Conservation (phyloP, 495 filamentous ascomycete genomes). For the Bombardia bombarda region DNA sequence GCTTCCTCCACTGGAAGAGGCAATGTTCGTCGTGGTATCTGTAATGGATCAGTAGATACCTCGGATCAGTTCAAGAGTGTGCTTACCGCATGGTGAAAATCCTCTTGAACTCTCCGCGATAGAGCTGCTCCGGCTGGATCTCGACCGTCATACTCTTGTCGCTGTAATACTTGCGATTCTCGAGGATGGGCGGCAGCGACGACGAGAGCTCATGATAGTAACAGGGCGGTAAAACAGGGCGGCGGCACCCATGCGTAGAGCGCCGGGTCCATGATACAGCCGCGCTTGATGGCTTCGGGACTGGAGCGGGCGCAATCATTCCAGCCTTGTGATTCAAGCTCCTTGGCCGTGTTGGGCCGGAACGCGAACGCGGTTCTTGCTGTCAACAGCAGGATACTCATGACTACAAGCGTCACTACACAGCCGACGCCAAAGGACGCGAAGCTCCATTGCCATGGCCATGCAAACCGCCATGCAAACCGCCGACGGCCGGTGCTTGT, state of each 20-base stretch:
- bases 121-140: background rate
- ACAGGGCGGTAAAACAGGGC: too few species aligned
- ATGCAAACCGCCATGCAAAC: too few species aligned
- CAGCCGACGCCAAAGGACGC: too few species aligned
- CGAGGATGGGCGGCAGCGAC: background rate
- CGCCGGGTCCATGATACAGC: background rate
- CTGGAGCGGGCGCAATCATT: background rate
- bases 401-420: too few species aligned
- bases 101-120: background rate
- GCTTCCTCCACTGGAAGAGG: background rate
- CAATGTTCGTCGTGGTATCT: background rate
- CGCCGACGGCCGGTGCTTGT: too few species aligned
- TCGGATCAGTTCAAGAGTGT: background rate
- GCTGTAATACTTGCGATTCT: background rate
- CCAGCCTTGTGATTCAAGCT: background rate
- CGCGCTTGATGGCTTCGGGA: background rate
- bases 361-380: too few species aligned
- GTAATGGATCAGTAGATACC: background rate
- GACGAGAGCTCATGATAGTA: background rate
- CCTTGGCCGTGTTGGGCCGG: background rate
- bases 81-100: background rate
- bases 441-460: too few species aligned
- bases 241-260: background rate
- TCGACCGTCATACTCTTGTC: background rate
- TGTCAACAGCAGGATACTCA: too few species aligned